Evolutionary conservation across 2,329 filamentous ascomycete species (phyloP).

Genomic region (Neopestalotiopsis rosae): DNA sequence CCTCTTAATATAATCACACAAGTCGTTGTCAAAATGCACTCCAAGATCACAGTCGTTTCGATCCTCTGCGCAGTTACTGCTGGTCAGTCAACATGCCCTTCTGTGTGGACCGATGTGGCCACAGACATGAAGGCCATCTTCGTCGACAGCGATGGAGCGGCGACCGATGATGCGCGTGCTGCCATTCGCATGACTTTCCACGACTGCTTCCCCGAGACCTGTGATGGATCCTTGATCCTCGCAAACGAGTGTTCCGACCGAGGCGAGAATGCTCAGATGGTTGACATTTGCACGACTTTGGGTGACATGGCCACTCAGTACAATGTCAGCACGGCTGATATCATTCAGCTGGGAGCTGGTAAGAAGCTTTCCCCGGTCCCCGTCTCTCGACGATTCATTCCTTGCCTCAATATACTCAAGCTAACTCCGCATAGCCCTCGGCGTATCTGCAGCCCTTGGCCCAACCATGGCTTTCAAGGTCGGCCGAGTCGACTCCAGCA

Average conservation of each 20-base stretch:
- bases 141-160: slow-evolving; percentile 24
- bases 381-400: no score
- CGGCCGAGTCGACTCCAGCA: slow-evolving; percentile 31
- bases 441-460: slow-evolving; percentile 28
- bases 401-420: background rate
- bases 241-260: slow-evolving; percentile 33
- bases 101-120: slow-evolving; percentile 32
- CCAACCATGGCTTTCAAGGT: slow-evolving; percentile 31
- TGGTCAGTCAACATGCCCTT: slow-evolving; percentile 24
- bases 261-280: slow-evolving; percentile 31
- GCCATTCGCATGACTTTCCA: slow-evolving; percentile 35
- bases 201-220: slow-evolving; percentile 35
- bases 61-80: background rate
- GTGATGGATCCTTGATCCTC: slow-evolving; percentile 36
- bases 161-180: slow-evolving; percentile 33
- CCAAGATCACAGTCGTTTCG: background rate
- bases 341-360: slow-evolving; percentile 37
- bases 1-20: background rate
- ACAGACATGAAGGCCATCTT: slow-evolving; percentile 28
- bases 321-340: slow-evolving; percentile 32
- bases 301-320: slow-evolving; percentile 29
- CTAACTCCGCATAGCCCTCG: slow-evolving; percentile 26
- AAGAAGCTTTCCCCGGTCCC: slow-evolving; percentile 15
- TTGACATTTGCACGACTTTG: slow-evolving; percentile 30
- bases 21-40: background rate